Evolutionary conservation across 2,329 filamentous ascomycete genomes (phyloP).

Genomic region (Paracoccidioides lutzii): DNA sequence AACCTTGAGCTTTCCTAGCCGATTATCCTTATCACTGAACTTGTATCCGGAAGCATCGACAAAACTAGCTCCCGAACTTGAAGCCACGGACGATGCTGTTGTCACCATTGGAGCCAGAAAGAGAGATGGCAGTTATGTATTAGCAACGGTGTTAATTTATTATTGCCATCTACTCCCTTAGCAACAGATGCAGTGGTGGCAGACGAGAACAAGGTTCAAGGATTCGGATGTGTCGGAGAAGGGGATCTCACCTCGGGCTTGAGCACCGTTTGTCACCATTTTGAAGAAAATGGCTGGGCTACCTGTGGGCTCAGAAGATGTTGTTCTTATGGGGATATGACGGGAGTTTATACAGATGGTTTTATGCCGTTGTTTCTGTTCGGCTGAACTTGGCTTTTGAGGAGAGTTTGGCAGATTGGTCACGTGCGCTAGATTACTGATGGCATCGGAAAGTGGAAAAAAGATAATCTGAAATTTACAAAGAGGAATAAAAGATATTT

Average conservation of each 20-base stretch:
- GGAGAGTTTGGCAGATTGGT: neutral
- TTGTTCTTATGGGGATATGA: neutral
- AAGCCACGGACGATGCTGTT: constrained; percentile 18
- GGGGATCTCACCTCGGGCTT: constrained; percentile 21
- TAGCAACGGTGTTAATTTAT: neutral
- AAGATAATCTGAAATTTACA: no score
- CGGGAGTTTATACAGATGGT: neutral
- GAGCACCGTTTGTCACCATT: constrained; percentile 26
- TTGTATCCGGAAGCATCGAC: constrained; percentile 35
- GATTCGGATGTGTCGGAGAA: neutral
- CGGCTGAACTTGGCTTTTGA: neutral
- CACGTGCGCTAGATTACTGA: neutral
- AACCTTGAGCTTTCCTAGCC: constrained; percentile 33
- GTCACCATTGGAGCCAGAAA: neutral
- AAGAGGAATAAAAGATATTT: neutral
- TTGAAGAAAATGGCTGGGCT: neutral
- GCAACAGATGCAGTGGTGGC: neutral
- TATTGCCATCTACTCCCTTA: neutral
- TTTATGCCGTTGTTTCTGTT: neutral
- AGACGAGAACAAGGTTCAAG: neutral
- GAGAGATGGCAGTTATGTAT: neutral
- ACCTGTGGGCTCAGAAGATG: neutral
- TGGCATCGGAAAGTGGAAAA: no score
- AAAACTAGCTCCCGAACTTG: constrained; percentile 23
- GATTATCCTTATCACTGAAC: constrained; percentile 33